Evolutionary conservation across 306 rosid species (phyloP).

Genomic region (Gleditsia sinensis): DNA sequence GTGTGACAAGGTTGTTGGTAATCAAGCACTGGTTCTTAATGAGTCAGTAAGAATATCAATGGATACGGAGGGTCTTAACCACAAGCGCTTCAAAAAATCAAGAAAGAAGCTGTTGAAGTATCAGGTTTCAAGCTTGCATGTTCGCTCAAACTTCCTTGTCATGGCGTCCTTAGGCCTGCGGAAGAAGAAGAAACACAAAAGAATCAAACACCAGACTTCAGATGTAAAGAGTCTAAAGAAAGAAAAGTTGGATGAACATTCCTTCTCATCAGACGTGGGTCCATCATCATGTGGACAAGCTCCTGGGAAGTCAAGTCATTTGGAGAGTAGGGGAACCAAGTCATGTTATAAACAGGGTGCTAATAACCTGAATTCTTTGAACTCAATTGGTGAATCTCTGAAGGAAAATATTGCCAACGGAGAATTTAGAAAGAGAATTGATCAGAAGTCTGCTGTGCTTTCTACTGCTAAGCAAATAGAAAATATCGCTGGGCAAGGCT

Average conservation of each 20-base stretch:
- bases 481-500: conserved; percentile 31
- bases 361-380: conserved; percentile 23
- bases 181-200: conserved; percentile 63
- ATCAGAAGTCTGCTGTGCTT: conserved; percentile 46
- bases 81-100: conserved; percentile 44
- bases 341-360: conserved; percentile 34
- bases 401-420: conserved; percentile 35
- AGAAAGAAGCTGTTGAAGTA: conserved; percentile 60
- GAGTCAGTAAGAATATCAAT: conserved; percentile 36
- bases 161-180: conserved; percentile 42
- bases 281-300: conserved; percentile 58
- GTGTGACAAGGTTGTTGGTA: conserved; percentile 37
- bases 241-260: conserved; percentile 34
- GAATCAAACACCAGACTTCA: conserved; percentile 32
- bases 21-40: conserved; percentile 32
- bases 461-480: conserved; percentile 43
- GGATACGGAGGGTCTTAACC: conserved; percentile 32
- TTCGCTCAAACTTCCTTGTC: conserved; percentile 46
- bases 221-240: conserved; percentile 36
- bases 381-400: conserved; percentile 32
- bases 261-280: conserved; percentile 47
- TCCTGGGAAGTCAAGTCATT: conserved; percentile 21
- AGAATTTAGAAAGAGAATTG: conserved; percentile 45
- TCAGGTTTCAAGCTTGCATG: conserved; percentile 43
- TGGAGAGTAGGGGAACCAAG: conserved; percentile 41